Conservation (phyloP, 306 rosid species). For the Cucurbita pepo region DNA sequence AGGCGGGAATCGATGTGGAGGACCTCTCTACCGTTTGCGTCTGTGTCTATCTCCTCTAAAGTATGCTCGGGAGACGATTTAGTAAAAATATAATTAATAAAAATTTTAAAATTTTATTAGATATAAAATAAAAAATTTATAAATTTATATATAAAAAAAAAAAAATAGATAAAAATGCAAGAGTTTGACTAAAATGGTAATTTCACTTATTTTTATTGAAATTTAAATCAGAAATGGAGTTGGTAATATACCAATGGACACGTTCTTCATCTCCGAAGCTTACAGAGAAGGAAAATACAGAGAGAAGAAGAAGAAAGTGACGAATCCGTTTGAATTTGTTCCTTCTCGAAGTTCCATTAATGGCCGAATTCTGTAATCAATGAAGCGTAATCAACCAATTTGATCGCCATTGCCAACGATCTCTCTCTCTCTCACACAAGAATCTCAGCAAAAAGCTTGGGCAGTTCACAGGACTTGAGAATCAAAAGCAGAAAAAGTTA, state of each 20-base stretch:
- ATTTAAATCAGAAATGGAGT: neutral
- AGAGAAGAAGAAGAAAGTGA: neutral
- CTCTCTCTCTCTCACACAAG: conserved; percentile 28
- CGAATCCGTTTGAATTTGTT: no score
- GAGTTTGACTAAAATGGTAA: no score
- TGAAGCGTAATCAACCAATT: neutral
- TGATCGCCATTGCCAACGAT: neutral
- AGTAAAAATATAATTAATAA: no score
- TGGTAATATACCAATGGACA: neutral
- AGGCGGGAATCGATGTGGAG: no score
- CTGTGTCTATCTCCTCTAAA: no score
- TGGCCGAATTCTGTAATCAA: neutral
- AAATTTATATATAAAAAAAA: no score
- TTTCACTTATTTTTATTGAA: no score
- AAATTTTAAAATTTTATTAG: no score
- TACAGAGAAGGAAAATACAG: neutral
- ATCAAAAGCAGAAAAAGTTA: conserved; percentile 8
- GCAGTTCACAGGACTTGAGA: conserved; percentile 36
- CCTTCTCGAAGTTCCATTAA: neutral
- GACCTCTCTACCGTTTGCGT: no score
- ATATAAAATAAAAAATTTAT: no score
- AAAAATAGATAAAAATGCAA: no score
- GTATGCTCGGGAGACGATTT: no score
- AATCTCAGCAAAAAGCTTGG: conserved; percentile 1
- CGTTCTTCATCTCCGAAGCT: neutral